Percentiles rank a stretch among this genome's conserved stretches.
Evolutionary conservation across 352 stramenopile species (phyloP).

Genomic region (Peronospora destructor): DNA sequence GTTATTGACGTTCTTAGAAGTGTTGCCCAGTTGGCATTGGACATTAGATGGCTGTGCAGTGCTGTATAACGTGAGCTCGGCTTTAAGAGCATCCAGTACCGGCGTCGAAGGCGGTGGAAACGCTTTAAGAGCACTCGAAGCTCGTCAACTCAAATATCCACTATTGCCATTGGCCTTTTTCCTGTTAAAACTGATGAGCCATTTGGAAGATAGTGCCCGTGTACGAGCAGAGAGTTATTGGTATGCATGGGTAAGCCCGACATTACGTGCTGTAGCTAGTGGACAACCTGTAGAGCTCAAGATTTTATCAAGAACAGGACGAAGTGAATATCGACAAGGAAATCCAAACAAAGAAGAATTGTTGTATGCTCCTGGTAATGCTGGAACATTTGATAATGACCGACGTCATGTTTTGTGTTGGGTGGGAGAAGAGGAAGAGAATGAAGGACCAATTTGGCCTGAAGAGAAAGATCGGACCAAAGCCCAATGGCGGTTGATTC

Average conservation of each 20-base stretch:
- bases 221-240: slow-evolving; percentile 55
- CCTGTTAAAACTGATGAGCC: slow-evolving; percentile 52
- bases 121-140: slow-evolving; percentile 26
- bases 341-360: slow-evolving; percentile 33
- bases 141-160: slow-evolving; percentile 39
- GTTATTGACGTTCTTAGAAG: slow-evolving; percentile 64
- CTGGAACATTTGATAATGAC: slow-evolving; percentile 44
- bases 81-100: slow-evolving; percentile 31
- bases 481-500: slow-evolving; percentile 55
- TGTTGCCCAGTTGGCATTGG: slow-evolving; percentile 60
- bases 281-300: slow-evolving; percentile 37
- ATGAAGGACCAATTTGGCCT: slow-evolving; percentile 15
- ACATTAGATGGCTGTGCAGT: slow-evolving; percentile 62
- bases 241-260: slow-evolving; percentile 58
- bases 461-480: slow-evolving; percentile 37
- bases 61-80: slow-evolving; percentile 48
- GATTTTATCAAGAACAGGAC: slow-evolving; percentile 26
- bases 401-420: slow-evolving; percentile 45
- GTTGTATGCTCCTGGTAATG: slow-evolving; percentile 38
- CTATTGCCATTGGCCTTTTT: slow-evolving; percentile 63
- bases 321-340: slow-evolving; percentile 21
- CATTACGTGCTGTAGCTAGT: slow-evolving; percentile 41
- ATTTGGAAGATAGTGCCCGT: slow-evolving; percentile 49
- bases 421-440: slow-evolving; percentile 21
- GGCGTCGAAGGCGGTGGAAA: slow-evolving; percentile 21